phyloP scores from a whole-genome alignment of 1,284 basidiomycete genomes.

The Stereum hirsutum region DNA sequence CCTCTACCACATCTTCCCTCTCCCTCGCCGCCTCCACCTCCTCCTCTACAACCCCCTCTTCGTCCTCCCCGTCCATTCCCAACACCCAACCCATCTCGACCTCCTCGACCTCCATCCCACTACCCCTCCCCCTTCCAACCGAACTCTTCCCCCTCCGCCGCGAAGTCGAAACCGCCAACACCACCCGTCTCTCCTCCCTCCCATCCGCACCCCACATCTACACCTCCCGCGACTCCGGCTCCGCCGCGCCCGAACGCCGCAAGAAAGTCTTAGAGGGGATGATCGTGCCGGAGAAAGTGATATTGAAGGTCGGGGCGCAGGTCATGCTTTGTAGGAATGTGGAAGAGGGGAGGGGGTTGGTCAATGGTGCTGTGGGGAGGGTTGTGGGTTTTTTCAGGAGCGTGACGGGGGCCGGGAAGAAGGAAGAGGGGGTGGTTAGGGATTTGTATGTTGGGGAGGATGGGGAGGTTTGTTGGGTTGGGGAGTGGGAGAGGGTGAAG shows the following conservation, averaged over 20 bases:
- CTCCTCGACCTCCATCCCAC: constrained; percentile 23
- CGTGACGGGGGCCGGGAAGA: constrained; percentile 11
- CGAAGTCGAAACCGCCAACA: constrained; percentile 57
- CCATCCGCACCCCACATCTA: constrained; percentile 7
- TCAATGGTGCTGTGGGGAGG: constrained; percentile 68
- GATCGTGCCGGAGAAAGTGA: constrained; percentile 57
- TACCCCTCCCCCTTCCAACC: constrained; percentile 40
- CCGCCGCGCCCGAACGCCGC: constrained; percentile 27
- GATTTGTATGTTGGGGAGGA: constrained; percentile 25
- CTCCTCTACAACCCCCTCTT: no score
- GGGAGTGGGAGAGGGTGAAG: no score
- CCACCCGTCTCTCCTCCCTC: constrained; percentile 22
- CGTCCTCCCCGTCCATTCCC: constrained; percentile 14
- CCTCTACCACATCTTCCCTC: no score
- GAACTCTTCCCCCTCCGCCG: constrained; percentile 58
- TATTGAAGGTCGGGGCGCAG: constrained; percentile 47
- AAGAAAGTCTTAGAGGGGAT: constrained; percentile 66
- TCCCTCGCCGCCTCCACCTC: no score
- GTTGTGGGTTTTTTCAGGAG: constrained; percentile 41
- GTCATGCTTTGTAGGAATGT: constrained; percentile 76
- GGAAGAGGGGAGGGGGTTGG: constrained; percentile 49
- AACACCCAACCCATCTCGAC: no score
- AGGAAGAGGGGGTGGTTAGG: constrained; percentile 19
- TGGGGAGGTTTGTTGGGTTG: constrained; percentile 19
- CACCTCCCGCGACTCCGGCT: constrained; percentile 14